Evolutionary conservation across 2,329 filamentous ascomycete species (phyloP).

Genomic region (Aspergillus thermomutatus): DNA sequence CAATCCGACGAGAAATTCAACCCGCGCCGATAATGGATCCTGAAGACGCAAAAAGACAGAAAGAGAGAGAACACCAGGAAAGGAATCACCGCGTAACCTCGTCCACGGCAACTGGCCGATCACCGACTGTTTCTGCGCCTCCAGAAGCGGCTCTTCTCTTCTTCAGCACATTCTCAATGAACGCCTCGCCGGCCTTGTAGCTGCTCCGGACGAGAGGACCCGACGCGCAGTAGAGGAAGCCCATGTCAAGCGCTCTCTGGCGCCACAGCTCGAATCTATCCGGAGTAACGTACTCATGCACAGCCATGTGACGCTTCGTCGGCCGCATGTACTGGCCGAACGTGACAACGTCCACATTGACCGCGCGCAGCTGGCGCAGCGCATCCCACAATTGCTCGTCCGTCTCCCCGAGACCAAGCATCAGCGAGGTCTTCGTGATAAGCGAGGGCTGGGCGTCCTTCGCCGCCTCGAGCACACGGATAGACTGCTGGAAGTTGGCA

Average conservation of each 20-base stretch:
- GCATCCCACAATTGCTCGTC: constrained; percentile 81
- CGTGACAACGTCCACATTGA: constrained; percentile 88
- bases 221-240: constrained; percentile 93
- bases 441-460: constrained; percentile 73
- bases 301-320: constrained; percentile 95
- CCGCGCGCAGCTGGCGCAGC: constrained; percentile 72
- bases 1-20: neutral
- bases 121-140: constrained; percentile 23
- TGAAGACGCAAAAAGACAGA: constrained; percentile 7
- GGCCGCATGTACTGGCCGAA: constrained; percentile 99
- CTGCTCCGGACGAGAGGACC: constrained; percentile 90
- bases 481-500: constrained; percentile 82
- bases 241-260: constrained; percentile 84
- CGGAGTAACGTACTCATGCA: constrained; percentile 91
- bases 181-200: constrained; percentile 97
- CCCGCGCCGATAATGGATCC: neutral
- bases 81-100: constrained; percentile 27
- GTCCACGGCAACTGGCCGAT: constrained; percentile 23
- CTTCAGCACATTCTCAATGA: constrained; percentile 96
- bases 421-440: constrained; percentile 98
- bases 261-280: constrained; percentile 90
- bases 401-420: constrained; percentile 91
- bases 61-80: constrained; percentile 2
- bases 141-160: constrained; percentile 56
- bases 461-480: constrained; percentile 74